Evolutionary conservation across 495 filamentous ascomycete species (phyloP).

Genomic region (Cudoniella acicularis): DNA sequence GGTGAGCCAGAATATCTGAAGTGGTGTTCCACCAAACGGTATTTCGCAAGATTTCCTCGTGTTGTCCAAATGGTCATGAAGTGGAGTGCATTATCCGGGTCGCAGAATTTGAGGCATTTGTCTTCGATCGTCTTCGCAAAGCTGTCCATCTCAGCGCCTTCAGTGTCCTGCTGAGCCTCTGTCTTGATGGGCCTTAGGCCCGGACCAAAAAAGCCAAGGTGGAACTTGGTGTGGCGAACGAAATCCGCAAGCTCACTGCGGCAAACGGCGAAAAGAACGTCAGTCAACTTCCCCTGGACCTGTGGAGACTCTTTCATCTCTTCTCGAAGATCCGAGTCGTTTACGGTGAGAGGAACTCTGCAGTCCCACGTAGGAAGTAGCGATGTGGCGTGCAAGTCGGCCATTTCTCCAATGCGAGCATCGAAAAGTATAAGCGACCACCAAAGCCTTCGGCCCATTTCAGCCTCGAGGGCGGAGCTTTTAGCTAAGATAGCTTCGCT

Average conservation of each 20-base stretch:
- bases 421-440: constrained; percentile 58
- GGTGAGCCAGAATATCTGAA: constrained; percentile 32
- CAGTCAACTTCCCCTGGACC: constrained; percentile 45
- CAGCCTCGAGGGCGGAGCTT: constrained; percentile 53
- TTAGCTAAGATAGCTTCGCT: constrained; percentile 48
- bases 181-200: constrained; percentile 43
- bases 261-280: constrained; percentile 53
- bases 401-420: constrained; percentile 49
- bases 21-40: constrained; percentile 36
- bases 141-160: constrained; percentile 28
- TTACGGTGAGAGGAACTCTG: constrained; percentile 36
- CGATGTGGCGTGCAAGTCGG: constrained; percentile 56
- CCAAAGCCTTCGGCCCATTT: constrained; percentile 59
- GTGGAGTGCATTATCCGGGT: constrained; percentile 57
- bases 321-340: constrained; percentile 39
- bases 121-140: constrained; percentile 39
- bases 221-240: constrained; percentile 41
- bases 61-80: constrained; percentile 47
- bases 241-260: constrained; percentile 46
- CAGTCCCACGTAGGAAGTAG: constrained; percentile 52
- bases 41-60: constrained; percentile 37
- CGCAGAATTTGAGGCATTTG: constrained; percentile 53
- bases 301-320: constrained; percentile 34
- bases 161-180: constrained; percentile 38
- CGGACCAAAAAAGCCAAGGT: constrained; percentile 36